Base-by-base conservation (phyloP, 148 eudicot species). In the Nepenthes mirabilis region DNA sequence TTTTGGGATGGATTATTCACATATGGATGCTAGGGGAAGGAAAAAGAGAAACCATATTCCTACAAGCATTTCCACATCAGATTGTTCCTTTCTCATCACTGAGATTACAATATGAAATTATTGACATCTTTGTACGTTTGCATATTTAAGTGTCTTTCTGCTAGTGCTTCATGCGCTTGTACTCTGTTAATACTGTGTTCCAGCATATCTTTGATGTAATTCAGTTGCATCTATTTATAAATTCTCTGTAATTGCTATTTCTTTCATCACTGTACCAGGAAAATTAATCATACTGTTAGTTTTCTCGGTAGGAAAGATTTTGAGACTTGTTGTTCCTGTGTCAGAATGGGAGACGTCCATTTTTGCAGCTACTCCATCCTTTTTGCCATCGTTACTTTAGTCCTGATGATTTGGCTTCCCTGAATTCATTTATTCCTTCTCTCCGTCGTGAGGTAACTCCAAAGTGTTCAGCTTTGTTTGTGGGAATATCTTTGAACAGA, bases 351-450 rank as follows among this genome's bases (percentile, higher is more conserved):
- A 82, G 96, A 67, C 96, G 82, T 63, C 83, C 96, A 50, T 14
- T 93, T 40, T 68, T 93, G 78, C 99, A 93, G 72, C 72, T 93
- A 57, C 84, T 93, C 58, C 91, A 79, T 71, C 99, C 99, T 62
- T 58, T 77, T 68, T 84, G 84, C 60, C 70, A 78, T 56, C 87
- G 91, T 63, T 88, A 89, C 79, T 69, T 93, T 62, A 82, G 80
- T 77, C 87, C 82, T 56, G 97, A 89, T 65, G 99, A 93, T 63
- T 65, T 93, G 58, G 74, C 81, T 59, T 76, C 83, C 54, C 61
- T 93, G 65, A 73, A 66, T 75, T 66, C 78, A 43, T 74, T 83
- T 55, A 65, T 89, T 71, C 89, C 96, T 74, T 80, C 89, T 52
- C 77, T 93, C 13, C 60, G 61, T 67, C 66, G 70, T 56, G 79